Evolutionary conservation across 257 asterid genomes (phyloP).

Genomic region (Oldenlandia corymbosa): DNA sequence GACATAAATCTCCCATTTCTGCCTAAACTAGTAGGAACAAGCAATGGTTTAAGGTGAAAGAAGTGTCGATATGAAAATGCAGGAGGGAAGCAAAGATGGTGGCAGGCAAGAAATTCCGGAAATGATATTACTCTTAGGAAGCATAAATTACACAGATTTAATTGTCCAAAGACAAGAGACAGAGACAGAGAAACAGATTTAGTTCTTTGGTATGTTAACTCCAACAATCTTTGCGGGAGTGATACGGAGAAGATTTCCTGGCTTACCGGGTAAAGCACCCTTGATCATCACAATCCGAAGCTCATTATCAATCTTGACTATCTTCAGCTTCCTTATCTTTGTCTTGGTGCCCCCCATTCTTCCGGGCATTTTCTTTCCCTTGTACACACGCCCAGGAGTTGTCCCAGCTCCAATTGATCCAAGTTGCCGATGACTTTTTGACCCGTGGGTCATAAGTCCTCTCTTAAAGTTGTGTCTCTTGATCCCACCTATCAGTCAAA

Average conservation of each 20-base stretch:
- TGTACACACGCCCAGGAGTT: conserved; percentile 89
- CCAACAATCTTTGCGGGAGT: conserved; percentile 97
- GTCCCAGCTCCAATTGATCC: conserved; percentile 99
- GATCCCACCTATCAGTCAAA: conserved; percentile 67
- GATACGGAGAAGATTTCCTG: conserved; percentile 91
- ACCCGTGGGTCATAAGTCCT: conserved; percentile 94
- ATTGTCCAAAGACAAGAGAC: neutral
- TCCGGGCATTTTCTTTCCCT: conserved; percentile 98
- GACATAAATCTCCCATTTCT: too few species aligned
- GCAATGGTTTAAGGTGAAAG: too few species aligned
- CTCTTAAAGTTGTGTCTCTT: conserved; percentile 90
- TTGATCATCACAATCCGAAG: conserved; percentile 75
- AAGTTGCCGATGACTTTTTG: conserved; percentile 85
- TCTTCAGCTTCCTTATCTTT: conserved; percentile 75
- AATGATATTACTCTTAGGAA: neutral
- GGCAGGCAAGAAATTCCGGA: neutral
- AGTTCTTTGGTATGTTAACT: conserved; percentile 64
- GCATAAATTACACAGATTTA: conserved; percentile 1
- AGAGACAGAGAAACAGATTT: conserved; percentile 14
- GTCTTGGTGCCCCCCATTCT: conserved; percentile 92
- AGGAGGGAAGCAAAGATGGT: neutral
- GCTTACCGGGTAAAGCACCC: conserved; percentile 96
- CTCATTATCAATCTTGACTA: conserved; percentile 76
- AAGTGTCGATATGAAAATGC: neutral
- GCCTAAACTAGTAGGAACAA: too few species aligned